Evolutionary conservation across 192 early-diverging fungal species (phyloP), one percentile per base, ranked within the genome.

Genomic region (Phlyctochytrium arcticum): DNA sequence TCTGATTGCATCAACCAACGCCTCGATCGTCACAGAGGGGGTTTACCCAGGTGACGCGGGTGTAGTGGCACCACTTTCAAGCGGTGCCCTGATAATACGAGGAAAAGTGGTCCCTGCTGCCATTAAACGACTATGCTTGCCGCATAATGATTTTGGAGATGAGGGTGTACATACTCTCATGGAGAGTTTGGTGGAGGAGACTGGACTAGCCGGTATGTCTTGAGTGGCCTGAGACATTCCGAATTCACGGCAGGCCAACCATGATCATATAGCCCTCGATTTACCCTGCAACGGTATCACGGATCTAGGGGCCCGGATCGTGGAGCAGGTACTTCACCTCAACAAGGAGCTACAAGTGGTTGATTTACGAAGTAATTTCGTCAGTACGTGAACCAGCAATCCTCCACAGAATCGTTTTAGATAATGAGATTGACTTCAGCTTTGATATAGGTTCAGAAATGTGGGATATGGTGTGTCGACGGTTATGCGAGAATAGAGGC

Each of bases 291-390:
- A 73, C 37, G 54, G 60, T 17, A 64, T 73, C 32, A 67, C 68
- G 6, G 67, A 59, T 33, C 42, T 58, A 9, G 67, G 71, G 3
- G 75, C 62, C 10, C 35, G 68, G n/a, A 64, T 77, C 21, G 75
- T 74, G 7, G 54, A 70, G 44, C 62, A 73, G 23, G 39, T 73
- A 12, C 57, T 77, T n/a, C 42, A 58, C 19, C 21, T 70, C 9
- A 77, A 77, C 53, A 57, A 36, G 23, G 75, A 77, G 60, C 57
- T 77, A 2, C 31, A 47, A 6, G 65, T 73, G 42, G 63, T 77
- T 15, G 75, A 77, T 67, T 56, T 77, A 31, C 30, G 75, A 21
- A 64, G 59, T 34, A 77, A 77, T 42, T 4, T 17, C 19, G 36
- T 73, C 3, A 70, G 68, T 74, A 30, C 50, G 3, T 30, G n/a